A percentile compares a stretch with the other conserved stretches of the same genome.
Evolutionary conservation across 805 yeast species (phyloP).

Genomic region (Kuraishia piskuri): DNA sequence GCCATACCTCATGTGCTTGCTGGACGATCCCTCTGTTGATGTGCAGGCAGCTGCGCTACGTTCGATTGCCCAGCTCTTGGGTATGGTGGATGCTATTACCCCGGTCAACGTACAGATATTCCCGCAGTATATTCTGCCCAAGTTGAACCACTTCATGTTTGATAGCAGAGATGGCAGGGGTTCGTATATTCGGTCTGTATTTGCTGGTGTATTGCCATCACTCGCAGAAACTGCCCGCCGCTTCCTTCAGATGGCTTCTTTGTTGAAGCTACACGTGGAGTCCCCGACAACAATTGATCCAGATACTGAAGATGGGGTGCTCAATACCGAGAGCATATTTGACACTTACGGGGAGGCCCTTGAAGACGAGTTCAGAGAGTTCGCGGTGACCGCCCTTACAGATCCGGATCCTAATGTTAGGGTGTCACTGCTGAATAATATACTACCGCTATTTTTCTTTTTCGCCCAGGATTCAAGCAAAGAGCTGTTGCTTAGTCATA

Average conservation of each 20-base stretch:
- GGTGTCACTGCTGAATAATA: conserved; percentile 57
- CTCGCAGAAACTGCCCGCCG: conserved; percentile 57
- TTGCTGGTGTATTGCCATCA: conserved; percentile 68
- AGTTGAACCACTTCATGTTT: conserved; percentile 37
- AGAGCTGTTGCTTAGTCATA: conserved; percentile 81
- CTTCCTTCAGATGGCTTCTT: conserved; percentile 54
- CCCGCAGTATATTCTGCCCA: conserved; percentile 76
- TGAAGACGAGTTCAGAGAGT: conserved; percentile 50
- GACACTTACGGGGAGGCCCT: conserved; percentile 35
- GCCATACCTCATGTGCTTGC: conserved; percentile 67
- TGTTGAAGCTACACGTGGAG: conserved; percentile 28
- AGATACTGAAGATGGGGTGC: conserved; percentile 32
- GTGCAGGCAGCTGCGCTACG: conserved; percentile 64
- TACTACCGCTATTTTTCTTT: conserved; percentile 70
- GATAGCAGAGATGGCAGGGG: conserved; percentile 9
- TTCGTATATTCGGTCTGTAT: conserved; percentile 46
- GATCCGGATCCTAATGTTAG: conserved; percentile 62
- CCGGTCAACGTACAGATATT: conserved; percentile 72
- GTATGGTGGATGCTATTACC: conserved; percentile 53
- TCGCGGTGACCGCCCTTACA: conserved; percentile 58
- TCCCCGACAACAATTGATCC: conserved; percentile 26
- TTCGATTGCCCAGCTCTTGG: conserved; percentile 57
- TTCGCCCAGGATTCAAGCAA: conserved; percentile 85
- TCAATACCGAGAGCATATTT: conserved; percentile 22
- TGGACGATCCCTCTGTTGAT: conserved; percentile 58